Base-by-base conservation (phyloP, 495 filamentous ascomycete genomes). In the Penicillium simplicissimum region DNA sequence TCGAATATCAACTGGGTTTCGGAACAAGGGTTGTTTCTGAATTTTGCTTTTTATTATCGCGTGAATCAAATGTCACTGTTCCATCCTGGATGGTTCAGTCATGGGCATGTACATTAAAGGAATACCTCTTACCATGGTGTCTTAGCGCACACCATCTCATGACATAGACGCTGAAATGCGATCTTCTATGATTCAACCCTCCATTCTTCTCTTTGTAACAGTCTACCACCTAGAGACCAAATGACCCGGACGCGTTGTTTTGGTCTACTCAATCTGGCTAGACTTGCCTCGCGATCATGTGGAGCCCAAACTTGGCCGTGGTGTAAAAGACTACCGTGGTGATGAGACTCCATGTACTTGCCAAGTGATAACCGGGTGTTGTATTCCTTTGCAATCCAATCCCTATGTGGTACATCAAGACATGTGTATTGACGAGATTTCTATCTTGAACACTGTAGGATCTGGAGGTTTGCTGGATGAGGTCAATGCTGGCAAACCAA, bases 51-150 rank as follows among this genome's bases (percentile, higher is more conserved):
- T 70, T 68, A 57, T 67, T 58, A 57, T 66, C 66, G 65, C 64
- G 69, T 69, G 66, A 53, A 70, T 69, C 70, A 72, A 73, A 73
- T 77, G 73, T 70, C 75, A 74, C 69, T 70, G 70, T 31, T 7
- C 64, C 66, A 55, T 65, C 63, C 35, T 54, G 69, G 74, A 67
- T 71, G 73, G 73, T 70, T 69, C 71, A 71, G 71, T 75, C 73
- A 76, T 73, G 75, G 72, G 67, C 71, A 76, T 79, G 77, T 79
- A 79, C 74, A 79, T 79, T 78, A 77, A 58, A 53, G 64, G 66
- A 69, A 25, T 58, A 61, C 33, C 63, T 53, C 67, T 64, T 68
- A 63, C 61, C 60, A 67, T 66, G 71, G 70, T 73, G 67, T 68
- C 67, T 69, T 66, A 67, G 65, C 67, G 69, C 57, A 67, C 70